phyloP scores from a whole-genome alignment of 192 early-diverging fungal species.

The Umbelopsis vinacea region DNA sequence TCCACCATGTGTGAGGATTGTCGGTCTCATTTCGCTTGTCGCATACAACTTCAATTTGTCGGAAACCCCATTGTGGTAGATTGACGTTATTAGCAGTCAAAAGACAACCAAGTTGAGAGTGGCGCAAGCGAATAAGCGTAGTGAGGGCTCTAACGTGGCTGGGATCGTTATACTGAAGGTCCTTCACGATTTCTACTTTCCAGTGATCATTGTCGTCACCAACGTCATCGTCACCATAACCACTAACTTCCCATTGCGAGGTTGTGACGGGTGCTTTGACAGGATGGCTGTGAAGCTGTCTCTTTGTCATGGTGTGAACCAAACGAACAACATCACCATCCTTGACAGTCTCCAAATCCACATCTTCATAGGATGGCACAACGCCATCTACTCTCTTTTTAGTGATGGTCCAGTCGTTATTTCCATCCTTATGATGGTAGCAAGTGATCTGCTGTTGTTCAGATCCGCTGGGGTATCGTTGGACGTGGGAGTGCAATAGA shows the following conservation, averaged over 20 bases:
- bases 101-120: slow-evolving; percentile 72
- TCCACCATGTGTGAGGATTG: slow-evolving; percentile 86
- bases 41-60: slow-evolving; percentile 91
- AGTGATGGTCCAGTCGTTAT: slow-evolving; percentile 89
- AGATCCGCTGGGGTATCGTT: slow-evolving; percentile 83
- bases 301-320: slow-evolving; percentile 68
- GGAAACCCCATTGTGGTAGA: slow-evolving; percentile 97
- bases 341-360: slow-evolving; percentile 48
- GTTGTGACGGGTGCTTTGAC: slow-evolving; percentile 77
- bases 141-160: slow-evolving; percentile 71
- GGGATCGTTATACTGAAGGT: slow-evolving; percentile 47
- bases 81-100: slow-evolving; percentile 74
- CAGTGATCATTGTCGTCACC: slow-evolving; percentile 92
- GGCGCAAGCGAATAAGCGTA: slow-evolving; percentile 82
- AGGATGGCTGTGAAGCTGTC: slow-evolving; percentile 87
- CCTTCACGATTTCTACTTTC: slow-evolving; percentile 83
- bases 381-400: slow-evolving; percentile 58
- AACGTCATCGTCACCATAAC: slow-evolving; percentile 78
- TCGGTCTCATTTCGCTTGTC: slow-evolving; percentile 63
- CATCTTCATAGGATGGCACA: slow-evolving; percentile 34
- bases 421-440: slow-evolving; percentile 91
- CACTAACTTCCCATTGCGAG: slow-evolving; percentile 84
- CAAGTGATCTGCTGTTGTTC: slow-evolving; percentile 97
- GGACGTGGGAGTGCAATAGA: slow-evolving; percentile 92
- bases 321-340: slow-evolving; percentile 86